These are phyloP conservation scores for Diplodia seriata DNA, from an alignment of 2,329 filamentous ascomycete species.

Conservation along the genomic window DNA sequence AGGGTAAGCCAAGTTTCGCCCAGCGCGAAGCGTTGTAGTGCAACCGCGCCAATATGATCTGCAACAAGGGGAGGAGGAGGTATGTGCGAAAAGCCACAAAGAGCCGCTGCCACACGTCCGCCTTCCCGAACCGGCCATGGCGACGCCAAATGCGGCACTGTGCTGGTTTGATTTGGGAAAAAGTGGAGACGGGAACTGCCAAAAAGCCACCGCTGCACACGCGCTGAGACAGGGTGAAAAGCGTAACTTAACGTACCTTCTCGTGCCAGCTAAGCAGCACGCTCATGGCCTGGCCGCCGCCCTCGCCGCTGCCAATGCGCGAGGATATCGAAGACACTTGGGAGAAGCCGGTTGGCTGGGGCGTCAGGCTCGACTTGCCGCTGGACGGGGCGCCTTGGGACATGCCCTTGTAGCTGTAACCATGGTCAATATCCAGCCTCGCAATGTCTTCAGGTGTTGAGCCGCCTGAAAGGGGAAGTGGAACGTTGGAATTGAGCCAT, in stretches of 20 bases:
- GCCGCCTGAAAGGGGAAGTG: constrained; percentile 11
- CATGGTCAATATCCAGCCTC: constrained; percentile 10
- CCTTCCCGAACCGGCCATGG: constrained; percentile 14
- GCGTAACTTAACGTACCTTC: constrained; percentile 61
- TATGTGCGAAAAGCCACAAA: constrained; percentile 24
- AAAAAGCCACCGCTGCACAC: constrained; percentile 16
- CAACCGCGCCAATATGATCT: constrained; percentile 28
- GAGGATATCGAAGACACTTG: constrained; percentile 71
- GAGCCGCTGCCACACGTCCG: constrained; percentile 23
- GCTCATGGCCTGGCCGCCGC: constrained; percentile 89
- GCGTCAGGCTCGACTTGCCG: constrained; percentile 58
- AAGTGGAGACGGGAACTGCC: constrained; percentile 7
- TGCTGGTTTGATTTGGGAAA: constrained; percentile 21
- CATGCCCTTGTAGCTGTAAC: constrained; percentile 87
- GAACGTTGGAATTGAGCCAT: constrained; percentile 4
- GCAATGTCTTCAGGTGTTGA: constrained; percentile 28
- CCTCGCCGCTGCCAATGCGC: constrained; percentile 64
- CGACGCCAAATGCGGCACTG: constrained; percentile 26
- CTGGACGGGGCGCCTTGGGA: constrained; percentile 45
- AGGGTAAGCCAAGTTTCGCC: constrained; percentile 18
- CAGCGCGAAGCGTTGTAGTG: constrained; percentile 23
- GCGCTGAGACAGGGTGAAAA: constrained; percentile 25
- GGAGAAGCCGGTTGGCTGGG: constrained; percentile 86
- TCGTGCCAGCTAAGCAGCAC: constrained; percentile 98
- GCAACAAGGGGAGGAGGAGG: constrained; percentile 22